These are phyloP conservation scores for Podospora comata DNA, from an alignment of 495 filamentous ascomycete species.

Conservation along the genomic window DNA sequence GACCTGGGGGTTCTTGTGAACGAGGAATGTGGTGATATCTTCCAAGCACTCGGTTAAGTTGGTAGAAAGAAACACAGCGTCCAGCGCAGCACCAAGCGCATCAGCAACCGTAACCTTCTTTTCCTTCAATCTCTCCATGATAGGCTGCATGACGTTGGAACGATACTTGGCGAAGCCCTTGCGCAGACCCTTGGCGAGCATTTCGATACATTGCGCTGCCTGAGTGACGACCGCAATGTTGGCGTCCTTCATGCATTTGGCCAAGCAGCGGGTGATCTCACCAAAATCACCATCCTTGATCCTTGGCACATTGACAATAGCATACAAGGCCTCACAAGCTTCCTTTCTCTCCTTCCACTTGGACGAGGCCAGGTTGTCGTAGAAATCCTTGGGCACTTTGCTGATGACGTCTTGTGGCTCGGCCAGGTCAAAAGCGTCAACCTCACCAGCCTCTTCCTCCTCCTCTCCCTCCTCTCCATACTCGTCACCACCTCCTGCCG, in stretches of 20 bases:
- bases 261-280: constrained; percentile 75
- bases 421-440: constrained; percentile 82
- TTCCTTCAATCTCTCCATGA: constrained; percentile 93
- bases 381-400: constrained; percentile 79
- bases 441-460: constrained; percentile 65
- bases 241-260: constrained; percentile 97
- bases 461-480: constrained; percentile 59
- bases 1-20: constrained; percentile 94
- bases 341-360: constrained; percentile 99
- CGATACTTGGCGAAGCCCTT: constrained; percentile 78
- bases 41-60: constrained; percentile 79
- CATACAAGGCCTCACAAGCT: constrained; percentile 76
- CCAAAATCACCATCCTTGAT: constrained; percentile 89
- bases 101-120: constrained; percentile 91
- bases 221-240: constrained; percentile 93
- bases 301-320: constrained; percentile 74
- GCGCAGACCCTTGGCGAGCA: constrained; percentile 84
- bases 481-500: constrained; percentile 52
- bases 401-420: constrained; percentile 83
- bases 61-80: constrained; percentile 79
- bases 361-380: constrained; percentile 75
- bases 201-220: constrained; percentile 90
- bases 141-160: constrained; percentile 71
- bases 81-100: constrained; percentile 77
- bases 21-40: constrained; percentile 80